Percentiles rank a stretch among this genome's conserved stretches.
Evolutionary conservation across 257 asterid species (phyloP).

Genomic region (Solanum phureja): DNA sequence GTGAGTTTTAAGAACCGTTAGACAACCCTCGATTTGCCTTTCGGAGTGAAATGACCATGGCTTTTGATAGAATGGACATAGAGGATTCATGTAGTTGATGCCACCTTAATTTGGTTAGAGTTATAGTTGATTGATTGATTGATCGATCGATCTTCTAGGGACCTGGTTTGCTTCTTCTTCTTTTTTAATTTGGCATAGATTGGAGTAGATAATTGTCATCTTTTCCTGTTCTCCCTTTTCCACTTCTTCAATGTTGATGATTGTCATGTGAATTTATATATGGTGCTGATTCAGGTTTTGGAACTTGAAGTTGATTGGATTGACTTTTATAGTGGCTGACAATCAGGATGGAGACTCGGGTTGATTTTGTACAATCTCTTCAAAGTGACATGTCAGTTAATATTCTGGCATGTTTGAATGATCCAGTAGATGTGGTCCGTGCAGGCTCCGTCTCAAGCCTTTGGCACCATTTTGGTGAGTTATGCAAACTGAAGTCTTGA

Average conservation of each 20-base stretch:
- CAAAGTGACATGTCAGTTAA: conserved; percentile 6
- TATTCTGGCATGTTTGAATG: conserved; percentile 21
- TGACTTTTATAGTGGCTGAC: neutral
- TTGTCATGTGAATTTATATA: neutral
- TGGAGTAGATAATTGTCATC: neutral
- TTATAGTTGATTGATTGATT: neutral
- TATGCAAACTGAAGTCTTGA: neutral
- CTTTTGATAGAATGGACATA: neutral
- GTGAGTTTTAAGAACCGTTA: neutral
- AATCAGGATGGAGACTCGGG: conserved; percentile 4
- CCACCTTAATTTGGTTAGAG: neutral
- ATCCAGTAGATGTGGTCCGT: conserved; percentile 26
- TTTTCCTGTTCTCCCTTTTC: neutral
- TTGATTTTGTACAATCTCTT: conserved; percentile 15
- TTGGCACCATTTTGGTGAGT: conserved; percentile 21
- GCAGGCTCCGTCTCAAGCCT: conserved; percentile 19
- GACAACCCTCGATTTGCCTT: neutral
- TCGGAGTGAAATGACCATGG: neutral
- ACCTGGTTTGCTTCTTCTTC: neutral
- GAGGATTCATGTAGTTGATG: neutral
- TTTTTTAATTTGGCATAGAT: neutral
- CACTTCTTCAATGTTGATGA: neutral
- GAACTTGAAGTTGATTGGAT: neutral
- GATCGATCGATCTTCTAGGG: neutral
- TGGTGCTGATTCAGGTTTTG: neutral